Base-by-base conservation (phyloP, 1,139 yeast species). In the Yamadazyma conglobata region DNA sequence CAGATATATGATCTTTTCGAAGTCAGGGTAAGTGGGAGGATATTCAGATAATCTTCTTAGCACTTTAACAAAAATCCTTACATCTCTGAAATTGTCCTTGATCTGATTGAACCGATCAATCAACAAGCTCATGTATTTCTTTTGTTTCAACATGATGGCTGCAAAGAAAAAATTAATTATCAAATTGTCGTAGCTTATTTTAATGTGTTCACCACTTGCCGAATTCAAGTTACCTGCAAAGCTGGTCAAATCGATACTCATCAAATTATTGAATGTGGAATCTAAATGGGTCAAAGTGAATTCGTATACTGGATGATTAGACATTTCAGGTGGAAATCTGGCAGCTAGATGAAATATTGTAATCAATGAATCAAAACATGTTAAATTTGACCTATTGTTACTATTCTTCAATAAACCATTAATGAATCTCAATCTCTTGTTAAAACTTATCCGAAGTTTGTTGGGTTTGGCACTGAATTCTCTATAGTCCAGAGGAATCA, bases 291-390 rank as follows among this genome's bases (percentile, higher is more conserved):
- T 39, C 24, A 54, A 34, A 7, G 77, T 55, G 45, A 73, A 78
- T 26, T 46, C 49, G 10, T 66, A 69, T 6, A 76, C 46, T 1
- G 75, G 64, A 45, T 73, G 73, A 7, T 51, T 37, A 7, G 37
- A 35, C 29, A 50, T 41, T 10, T 43, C 39, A 4, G 47, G 33
- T 5, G 56, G 52, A 15, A 63, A 43, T 31, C 63, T 50, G 4
- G 74, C 67, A 6, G 74, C 77, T 33, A 67, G 48, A 27, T 60
- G 61, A 35, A 60, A 64, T 5, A 73, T 52, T 25, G 68, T 62
- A 20, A 73, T 59, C 20, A 67, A 44, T 1, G 66, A 42, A 28
- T 75, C 62, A 55, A 64, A 56, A 32, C 69, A 60, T 34, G 70
- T 73, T 26, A 73, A 51, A 35, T 60, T 60, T 12, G 60, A 50